These are phyloP conservation scores for Pseudogymnoascus sp. DNA, from an alignment of 2,329 filamentous ascomycete genomes.

Conservation along the genomic window DNA sequence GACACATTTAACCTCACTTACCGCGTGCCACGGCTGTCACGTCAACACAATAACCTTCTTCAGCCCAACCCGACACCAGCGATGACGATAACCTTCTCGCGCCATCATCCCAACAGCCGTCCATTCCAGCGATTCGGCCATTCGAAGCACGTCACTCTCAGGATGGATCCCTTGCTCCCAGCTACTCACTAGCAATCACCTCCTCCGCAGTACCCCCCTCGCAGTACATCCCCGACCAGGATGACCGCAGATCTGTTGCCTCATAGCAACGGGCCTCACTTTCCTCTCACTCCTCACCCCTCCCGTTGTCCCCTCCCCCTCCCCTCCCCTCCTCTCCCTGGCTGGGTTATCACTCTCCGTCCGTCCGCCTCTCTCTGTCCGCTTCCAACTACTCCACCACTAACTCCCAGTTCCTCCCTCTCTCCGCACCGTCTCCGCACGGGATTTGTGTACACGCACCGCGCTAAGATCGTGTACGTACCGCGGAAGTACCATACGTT, in stretches of 20 bases:
- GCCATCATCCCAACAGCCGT: background rate
- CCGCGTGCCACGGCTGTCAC: background rate
- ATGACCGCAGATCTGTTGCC: slow-evolving; percentile 2
- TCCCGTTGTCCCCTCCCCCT: background rate
- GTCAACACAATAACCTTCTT: background rate
- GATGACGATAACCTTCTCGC: background rate
- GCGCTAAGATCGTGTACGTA: background rate
- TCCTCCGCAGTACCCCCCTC: background rate
- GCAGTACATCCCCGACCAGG: background rate
- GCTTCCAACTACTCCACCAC: background rate
- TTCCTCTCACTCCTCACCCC: background rate
- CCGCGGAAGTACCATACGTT: background rate
- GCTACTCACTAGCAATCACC: background rate
- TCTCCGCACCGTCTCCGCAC: background rate
- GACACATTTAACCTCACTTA: background rate
- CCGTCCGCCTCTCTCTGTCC: background rate
- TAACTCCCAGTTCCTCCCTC: background rate
- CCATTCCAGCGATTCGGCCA: background rate
- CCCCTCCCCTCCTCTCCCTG: background rate
- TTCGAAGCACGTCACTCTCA: background rate
- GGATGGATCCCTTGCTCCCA: background rate
- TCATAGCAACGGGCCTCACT: background rate
- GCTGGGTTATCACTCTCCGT: background rate
- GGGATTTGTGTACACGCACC: background rate
- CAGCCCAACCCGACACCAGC: background rate